Base-by-base conservation (phyloP, 2,329 filamentous ascomycete species). In the Claviceps humidiphila region DNA sequence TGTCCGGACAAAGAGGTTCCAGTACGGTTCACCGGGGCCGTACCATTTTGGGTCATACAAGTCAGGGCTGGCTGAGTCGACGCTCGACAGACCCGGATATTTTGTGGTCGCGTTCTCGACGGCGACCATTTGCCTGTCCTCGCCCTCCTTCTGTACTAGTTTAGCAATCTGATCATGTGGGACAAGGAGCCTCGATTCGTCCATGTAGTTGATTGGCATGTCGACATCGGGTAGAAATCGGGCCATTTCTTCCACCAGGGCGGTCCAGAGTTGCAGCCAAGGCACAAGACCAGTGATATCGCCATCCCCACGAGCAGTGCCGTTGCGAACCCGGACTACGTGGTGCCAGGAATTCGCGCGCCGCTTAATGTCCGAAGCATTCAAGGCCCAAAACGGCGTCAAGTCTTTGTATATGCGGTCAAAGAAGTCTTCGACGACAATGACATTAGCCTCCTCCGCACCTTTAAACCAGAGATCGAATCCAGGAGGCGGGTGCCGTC, bases 121-220 rank as follows among this genome's bases (percentile, higher is more conserved):
- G 1, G 68, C 66, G 16, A 67, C 63, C 50, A 81, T 66, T 9
- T 58, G 61, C 52, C 77, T 70, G 45, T 60, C 68, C 38, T 64
- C 62, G 52, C 66, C 64, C 59, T 81, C 80, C 47, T 69, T 66
- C 7, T 64, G 65, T 9, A 82, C 69, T 48, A 78, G 66, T 24
- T 67, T 66, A 24, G 75, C 69, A 52, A 84, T 73, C 14, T 75
- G 69, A 51, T 83, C 73, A 66, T 74, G 80, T 9, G 78, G 73
- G 3, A 81, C 77, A 34, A 84, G 66, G n/a, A 85, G 63, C 22
- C 81, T 72, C 30, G 81, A 74, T 61, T 85, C 79, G 61, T 84
- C 81, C 66, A 82, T 72, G 50, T 74, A 71, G 60, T 85, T 84
- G 67, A 84, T 78, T 11, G 80, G 76, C 69, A 84, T 82, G 61